phyloP scores from a whole-genome alignment of 345 rosid species.

The Brassica rapa region DNA sequence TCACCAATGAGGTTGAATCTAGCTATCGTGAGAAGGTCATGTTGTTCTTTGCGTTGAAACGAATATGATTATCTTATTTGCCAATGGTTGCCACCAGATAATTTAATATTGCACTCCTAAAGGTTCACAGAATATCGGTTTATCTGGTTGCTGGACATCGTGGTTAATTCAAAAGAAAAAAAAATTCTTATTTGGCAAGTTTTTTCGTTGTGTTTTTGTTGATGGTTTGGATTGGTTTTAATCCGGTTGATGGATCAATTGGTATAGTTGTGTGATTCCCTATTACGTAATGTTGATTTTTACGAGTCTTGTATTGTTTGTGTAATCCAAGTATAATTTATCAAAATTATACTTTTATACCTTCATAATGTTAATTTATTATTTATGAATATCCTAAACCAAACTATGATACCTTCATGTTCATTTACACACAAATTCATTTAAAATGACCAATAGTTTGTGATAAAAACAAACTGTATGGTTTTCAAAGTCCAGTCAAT shows the following conservation, averaged over 20 bases:
- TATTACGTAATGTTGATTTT: not conserved
- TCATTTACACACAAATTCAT: slow-evolving; percentile 4
- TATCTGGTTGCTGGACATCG: too few species aligned
- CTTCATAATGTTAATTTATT: not conserved
- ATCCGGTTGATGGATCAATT: not conserved
- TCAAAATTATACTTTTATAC: not conserved
- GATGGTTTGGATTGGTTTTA: not conserved
- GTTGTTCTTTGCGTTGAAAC: slow-evolving; percentile 41
- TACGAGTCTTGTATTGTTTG: not conserved
- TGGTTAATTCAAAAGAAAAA: too few species aligned
- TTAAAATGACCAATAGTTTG: not conserved
- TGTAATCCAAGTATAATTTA: not conserved
- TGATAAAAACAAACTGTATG: not conserved
- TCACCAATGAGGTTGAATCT: slow-evolving; percentile 39
- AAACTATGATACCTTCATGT: slow-evolving; percentile 2
- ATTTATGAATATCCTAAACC: not conserved
- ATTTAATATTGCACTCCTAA: too few species aligned
- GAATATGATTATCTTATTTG: slow-evolving; percentile 27
- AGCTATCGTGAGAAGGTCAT: slow-evolving; percentile 43
- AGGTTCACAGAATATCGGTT: too few species aligned
- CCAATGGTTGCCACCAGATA: too few species aligned
- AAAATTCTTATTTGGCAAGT: slow-evolving; percentile 2
- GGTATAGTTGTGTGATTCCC: slow-evolving; percentile 6
- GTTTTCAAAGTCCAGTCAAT: not conserved
- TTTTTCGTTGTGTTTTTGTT: not conserved